Conservation (phyloP, 1,139 yeast genomes). For the Candida sanyaensis region DNA sequence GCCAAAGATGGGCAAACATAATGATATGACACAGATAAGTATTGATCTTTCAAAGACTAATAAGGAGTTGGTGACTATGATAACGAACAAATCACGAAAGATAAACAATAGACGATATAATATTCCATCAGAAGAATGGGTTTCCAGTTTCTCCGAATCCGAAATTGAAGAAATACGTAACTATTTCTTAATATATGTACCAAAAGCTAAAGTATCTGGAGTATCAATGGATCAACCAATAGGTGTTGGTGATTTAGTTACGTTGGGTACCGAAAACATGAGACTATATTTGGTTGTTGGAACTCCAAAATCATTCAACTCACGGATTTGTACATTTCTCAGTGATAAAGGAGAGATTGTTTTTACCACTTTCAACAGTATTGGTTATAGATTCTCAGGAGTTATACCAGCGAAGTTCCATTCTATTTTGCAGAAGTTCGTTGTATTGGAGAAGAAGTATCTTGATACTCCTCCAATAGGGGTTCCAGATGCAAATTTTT, state of each 20-base stretch:
- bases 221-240: conserved; percentile 24
- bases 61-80: conserved; percentile 5
- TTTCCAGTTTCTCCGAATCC: not conserved
- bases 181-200: conserved; percentile 18
- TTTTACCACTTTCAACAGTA: conserved; percentile 46
- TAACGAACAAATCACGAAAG: conserved; percentile 4
- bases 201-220: conserved; percentile 29
- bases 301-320: conserved; percentile 28
- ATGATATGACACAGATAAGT: not conserved
- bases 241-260: conserved; percentile 42
- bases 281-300: conserved; percentile 35
- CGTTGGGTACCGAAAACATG: conserved; percentile 30
- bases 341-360: conserved; percentile 57
- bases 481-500: conserved; percentile 33
- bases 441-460: conserved; percentile 33
- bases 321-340: conserved; percentile 49
- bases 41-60: conserved; percentile 7
- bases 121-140: conserved; percentile 26
- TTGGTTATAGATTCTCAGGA: conserved; percentile 56
- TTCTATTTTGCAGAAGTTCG: conserved; percentile 24
- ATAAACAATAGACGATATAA: conserved; percentile 17
- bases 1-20: not conserved
- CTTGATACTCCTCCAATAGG: conserved; percentile 43
- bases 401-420: conserved; percentile 40
- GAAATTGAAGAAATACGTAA: conserved; percentile 8